Base-by-base conservation (phyloP, 1,284 basidiomycete genomes). In the Hymenochaete sp. region DNA sequence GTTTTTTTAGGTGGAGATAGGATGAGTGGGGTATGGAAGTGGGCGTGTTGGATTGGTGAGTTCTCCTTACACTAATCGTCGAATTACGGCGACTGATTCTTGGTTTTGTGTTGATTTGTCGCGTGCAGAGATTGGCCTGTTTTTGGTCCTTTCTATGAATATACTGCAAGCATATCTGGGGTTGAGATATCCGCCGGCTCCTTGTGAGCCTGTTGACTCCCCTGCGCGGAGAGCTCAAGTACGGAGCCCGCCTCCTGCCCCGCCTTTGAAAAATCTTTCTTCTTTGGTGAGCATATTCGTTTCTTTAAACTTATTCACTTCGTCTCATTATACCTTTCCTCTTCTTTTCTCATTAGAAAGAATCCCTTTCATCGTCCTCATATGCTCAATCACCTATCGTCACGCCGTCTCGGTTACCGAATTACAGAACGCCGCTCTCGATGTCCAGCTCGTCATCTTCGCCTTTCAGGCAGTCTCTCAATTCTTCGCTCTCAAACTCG, bases 101-200 rank as follows among this genome's bases (percentile, higher is more conserved):
- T 13, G n/a, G 11, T 6, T 4, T 9, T 29, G 14, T 47, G 18
- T 13, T 25, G 4, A 10, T n/a, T 14, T 31, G 13, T 11, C n/a
- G n/a, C 18, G 13, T 13, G 22, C 40, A 51, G 49, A 51, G 29
- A 35, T 47, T 8, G 41, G 31, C n/a, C 16, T 51, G 14, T 47
- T 44, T 22, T 14, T 42, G 3, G 21, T 51, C 13, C 18, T 51
- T 16, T 39, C 32, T 18, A n/a, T 32, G 25, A 51, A 51, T 40
- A 51, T 51, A 5, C 13, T 47, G 5, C 49, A 51, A 44, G 28
- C 45, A 2, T 51, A 44, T 27, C 27, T 47, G 16, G 49, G 37
- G 6, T 19, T 51, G 6, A 27, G 38, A 26, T 51, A 51, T 28
- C 49, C 49, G 10, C 49, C 49, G 6, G 36, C 49, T 4, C 49